Conservation (phyloP, 2,329 filamentous ascomycete species). For the Fusarium dlaminii region DNA sequence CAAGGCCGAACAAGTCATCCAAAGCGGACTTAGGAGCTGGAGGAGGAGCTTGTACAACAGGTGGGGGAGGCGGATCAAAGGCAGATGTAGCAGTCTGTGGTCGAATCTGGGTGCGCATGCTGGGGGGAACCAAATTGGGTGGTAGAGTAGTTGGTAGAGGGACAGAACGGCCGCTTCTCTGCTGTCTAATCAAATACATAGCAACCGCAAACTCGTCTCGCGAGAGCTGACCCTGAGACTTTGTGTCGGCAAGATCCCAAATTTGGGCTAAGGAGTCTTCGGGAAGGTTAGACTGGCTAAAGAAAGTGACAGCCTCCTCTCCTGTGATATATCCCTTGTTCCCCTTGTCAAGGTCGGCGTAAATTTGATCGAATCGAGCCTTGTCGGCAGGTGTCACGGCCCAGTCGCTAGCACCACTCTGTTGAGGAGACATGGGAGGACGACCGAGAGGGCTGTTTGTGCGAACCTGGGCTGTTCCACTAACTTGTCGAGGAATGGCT, state of each 20-base stretch:
- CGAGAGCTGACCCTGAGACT: conserved; percentile 84
- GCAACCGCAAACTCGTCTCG: conserved; percentile 95
- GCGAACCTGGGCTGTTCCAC: conserved; percentile 72
- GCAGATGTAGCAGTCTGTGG: conserved; percentile 62
- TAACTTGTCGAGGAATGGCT: conserved; percentile 85
- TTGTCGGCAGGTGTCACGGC: conserved; percentile 85
- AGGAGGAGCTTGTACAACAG: conserved; percentile 49
- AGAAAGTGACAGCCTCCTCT: conserved; percentile 93
- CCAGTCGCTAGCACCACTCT: conserved; percentile 70
- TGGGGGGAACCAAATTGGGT: conserved; percentile 84
- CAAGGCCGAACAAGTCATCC: conserved; percentile 93
- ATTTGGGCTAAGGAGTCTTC: conserved; percentile 93
- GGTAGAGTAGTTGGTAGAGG: conserved; percentile 81
- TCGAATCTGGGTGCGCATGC: conserved; percentile 73
- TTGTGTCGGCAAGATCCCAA: conserved; percentile 96
- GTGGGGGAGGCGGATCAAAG: conserved; percentile 59
- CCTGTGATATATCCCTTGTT: conserved; percentile 88
- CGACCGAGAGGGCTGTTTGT: conserved; percentile 67
- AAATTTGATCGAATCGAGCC: conserved; percentile 85
- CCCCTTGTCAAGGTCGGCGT: conserved; percentile 81
- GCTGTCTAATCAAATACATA: conserved; percentile 95
- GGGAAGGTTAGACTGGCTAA: conserved; percentile 88
- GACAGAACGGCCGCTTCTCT: conserved; percentile 73
- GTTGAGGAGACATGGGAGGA: conserved; percentile 57
- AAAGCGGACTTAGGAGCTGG: conserved; percentile 79